phyloP scores from a whole-genome alignment of 2,329 filamentous ascomycete species.

The Emmonsiellopsis sp. region DNA sequence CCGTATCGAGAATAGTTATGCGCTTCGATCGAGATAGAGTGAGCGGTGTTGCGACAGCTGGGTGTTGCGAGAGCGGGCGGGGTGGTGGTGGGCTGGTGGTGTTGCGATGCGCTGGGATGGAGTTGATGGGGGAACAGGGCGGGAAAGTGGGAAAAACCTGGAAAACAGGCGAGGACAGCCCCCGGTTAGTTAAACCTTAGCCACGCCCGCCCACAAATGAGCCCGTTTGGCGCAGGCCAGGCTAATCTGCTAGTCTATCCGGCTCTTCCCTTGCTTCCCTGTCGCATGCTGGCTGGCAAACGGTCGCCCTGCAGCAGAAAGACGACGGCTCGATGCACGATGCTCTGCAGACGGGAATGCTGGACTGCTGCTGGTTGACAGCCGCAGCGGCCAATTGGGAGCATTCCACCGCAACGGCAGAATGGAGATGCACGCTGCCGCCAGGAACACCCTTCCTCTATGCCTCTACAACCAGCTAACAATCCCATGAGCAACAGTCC shows the following conservation, averaged over 20 bases:
- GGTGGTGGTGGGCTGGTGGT: background rate
- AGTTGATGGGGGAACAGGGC: slow-evolving; percentile 1
- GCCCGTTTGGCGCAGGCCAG: too few relatives aligned
- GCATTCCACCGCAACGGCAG: background rate
- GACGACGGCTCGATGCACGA: background rate
- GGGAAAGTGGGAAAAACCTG: slow-evolving; percentile 3
- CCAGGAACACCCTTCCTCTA: too few relatives aligned
- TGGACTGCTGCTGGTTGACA: background rate
- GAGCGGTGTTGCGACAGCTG: slow-evolving; percentile 8
- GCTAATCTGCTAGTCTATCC: too few relatives aligned
- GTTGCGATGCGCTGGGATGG: background rate
- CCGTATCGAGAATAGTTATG: background rate
- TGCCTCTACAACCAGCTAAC: too few relatives aligned
- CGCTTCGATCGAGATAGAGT: slow-evolving; percentile 4
- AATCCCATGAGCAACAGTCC: too few relatives aligned
- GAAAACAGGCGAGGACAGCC: background rate
- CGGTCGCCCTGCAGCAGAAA: background rate
- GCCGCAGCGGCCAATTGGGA: background rate
- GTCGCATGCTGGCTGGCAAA: too few relatives aligned
- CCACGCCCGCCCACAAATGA: too few relatives aligned
- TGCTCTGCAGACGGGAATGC: background rate
- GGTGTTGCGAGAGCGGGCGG: background rate
- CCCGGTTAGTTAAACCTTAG: background rate
- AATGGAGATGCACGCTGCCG: too few relatives aligned
- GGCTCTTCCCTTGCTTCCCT: too few relatives aligned